Conservation (phyloP, 2,329 filamentous ascomycete species). For the Fusarium siculi region DNA sequence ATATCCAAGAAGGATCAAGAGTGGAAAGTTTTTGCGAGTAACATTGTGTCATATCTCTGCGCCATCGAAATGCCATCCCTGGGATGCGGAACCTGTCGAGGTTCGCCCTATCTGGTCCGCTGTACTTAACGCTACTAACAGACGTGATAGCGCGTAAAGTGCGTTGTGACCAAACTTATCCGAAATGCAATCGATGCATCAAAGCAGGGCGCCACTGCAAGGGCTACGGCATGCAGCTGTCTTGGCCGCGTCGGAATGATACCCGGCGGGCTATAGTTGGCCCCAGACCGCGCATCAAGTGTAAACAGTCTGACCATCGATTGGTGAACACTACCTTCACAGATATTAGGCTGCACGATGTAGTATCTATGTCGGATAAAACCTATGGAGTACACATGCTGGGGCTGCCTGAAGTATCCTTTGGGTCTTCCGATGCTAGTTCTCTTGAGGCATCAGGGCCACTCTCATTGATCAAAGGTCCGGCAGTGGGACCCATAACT, state of each 20-base stretch:
- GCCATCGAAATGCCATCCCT: background rate
- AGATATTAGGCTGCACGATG: slow-evolving; percentile 26
- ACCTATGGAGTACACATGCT: background rate
- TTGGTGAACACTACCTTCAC: slow-evolving; percentile 18
- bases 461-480: background rate
- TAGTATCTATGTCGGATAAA: background rate
- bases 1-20: accelerated
- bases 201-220: slow-evolving; percentile 1
- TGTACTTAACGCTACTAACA: background rate
- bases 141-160: slow-evolving; percentile 26
- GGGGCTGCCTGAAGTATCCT: accelerated
- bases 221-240: slow-evolving; percentile 29
- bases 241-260: slow-evolving; percentile 28
- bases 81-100: slow-evolving; percentile 31
- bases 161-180: slow-evolving; percentile 26
- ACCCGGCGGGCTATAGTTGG: slow-evolving; percentile 17
- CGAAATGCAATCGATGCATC: slow-evolving; percentile 20
- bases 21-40: slow-evolving; percentile 20
- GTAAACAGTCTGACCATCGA: background rate
- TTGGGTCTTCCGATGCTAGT: accelerated
- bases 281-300: background rate
- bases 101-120: background rate
- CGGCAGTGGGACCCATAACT: background rate
- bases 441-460: accelerated
- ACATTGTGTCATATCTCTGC: too few relatives aligned